phyloP scores from a whole-genome alignment of 768 basidiomycete species.

The Leccinum uliginosum region DNA sequence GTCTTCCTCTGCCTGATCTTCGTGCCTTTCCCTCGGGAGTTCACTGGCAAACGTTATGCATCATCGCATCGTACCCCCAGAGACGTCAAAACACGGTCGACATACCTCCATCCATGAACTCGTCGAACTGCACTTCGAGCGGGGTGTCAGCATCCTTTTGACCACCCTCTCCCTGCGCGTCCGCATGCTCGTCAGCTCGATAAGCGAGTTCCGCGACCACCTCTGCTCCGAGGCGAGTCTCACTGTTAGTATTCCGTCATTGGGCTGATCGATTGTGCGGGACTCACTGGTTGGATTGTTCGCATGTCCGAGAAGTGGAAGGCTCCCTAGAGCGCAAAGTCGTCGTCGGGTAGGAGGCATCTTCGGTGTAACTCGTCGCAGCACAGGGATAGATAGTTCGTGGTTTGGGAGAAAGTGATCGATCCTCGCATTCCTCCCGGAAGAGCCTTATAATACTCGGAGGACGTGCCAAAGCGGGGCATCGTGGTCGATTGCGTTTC shows the following conservation, averaged over 20 bases:
- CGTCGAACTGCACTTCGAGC: conserved; percentile 23
- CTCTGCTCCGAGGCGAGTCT: conserved; percentile 10
- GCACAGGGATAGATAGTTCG: neutral
- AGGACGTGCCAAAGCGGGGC: neutral
- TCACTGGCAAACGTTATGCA: conserved; percentile 13
- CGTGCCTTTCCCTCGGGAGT: conserved; percentile 21
- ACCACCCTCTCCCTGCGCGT: neutral
- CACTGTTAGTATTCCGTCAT: neutral
- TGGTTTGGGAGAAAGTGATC: neutral
- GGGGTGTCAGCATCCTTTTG: conserved; percentile 4
- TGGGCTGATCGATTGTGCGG: neutral
- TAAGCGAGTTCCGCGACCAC: conserved; percentile 27
- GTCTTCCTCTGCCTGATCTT: conserved; percentile 17
- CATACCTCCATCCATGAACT: conserved; percentile 27
- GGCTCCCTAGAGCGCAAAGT: conserved; percentile 18
- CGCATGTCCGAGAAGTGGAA: conserved; percentile 17
- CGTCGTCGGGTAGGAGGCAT: conserved; percentile 23
- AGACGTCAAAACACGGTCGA: neutral
- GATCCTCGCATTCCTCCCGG: neutral
- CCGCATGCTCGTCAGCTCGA: conserved; percentile 12
- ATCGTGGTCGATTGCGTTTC: neutral
- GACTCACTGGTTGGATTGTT: conserved; percentile 26
- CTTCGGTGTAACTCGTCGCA: neutral
- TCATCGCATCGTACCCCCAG: neutral
- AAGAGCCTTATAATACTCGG: conserved; percentile 9